phyloP scores from a whole-genome alignment of 2,329 filamentous ascomycete genomes.

The Colletotrichum tropicale region DNA sequence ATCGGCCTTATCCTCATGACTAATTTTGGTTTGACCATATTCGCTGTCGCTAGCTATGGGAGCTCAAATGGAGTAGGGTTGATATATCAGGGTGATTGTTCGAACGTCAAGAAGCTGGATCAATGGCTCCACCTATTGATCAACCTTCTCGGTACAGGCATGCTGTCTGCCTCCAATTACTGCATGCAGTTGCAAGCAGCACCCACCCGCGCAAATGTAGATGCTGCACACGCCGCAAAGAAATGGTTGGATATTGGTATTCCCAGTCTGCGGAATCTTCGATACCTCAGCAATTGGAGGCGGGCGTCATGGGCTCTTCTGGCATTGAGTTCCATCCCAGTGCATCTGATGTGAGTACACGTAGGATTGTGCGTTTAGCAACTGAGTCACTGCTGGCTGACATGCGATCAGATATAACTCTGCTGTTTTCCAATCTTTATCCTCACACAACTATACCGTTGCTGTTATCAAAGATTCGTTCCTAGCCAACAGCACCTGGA shows the following conservation, averaged over 20 bases:
- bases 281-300: neutral
- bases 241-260: constrained; percentile 51
- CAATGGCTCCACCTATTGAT: constrained; percentile 32
- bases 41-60: constrained; percentile 12
- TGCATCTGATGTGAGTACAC: neutral
- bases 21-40: constrained; percentile 26
- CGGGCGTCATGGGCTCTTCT: neutral
- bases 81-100: constrained; percentile 29
- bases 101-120: constrained; percentile 12
- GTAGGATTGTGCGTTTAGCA: neutral
- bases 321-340: neutral
- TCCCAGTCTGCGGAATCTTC: neutral
- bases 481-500: neutral
- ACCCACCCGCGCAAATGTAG: constrained; percentile 30
- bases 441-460: neutral
- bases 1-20: constrained; percentile 27
- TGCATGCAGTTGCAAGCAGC: constrained; percentile 34
- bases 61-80: constrained; percentile 26
- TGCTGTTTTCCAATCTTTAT: neutral
- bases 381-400: neutral
- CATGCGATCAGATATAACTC: neutral
- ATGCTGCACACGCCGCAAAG: constrained; percentile 43
- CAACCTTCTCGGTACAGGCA: constrained; percentile 30
- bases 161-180: constrained; percentile 35
- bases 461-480: neutral